Percentiles rank a stretch among this genome's conserved stretches.
Conservation (phyloP, 257 asterid species). For the Solanum sparsipilum region DNA sequence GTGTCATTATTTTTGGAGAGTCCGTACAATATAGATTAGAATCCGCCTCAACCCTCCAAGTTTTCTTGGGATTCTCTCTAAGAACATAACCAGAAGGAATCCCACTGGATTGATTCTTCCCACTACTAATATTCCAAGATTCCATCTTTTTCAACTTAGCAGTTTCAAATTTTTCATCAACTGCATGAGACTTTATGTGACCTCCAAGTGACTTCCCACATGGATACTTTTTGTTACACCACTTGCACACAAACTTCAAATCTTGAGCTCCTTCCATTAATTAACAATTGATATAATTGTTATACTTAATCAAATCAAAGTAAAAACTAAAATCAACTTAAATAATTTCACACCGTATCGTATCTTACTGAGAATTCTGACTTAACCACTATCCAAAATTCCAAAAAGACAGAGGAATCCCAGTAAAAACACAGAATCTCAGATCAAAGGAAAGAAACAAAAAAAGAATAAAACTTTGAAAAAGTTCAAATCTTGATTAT, state of each 20-base stretch:
- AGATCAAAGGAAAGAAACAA: neutral
- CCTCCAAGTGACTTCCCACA: constrained; percentile 90
- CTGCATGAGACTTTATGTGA: constrained; percentile 74
- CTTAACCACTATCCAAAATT: neutral
- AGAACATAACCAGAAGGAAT: constrained; percentile 48
- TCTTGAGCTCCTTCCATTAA: constrained; percentile 45
- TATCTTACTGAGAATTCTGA: neutral
- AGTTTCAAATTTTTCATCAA: constrained; percentile 24
- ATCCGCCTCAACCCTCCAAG: constrained; percentile 58
- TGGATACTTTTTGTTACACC: constrained; percentile 57
- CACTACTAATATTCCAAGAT: constrained; percentile 8
- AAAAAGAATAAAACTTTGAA: neutral
- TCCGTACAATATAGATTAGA: neutral
- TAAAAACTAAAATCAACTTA: neutral
- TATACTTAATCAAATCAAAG: neutral
- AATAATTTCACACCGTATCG: neutral
- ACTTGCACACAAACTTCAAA: constrained; percentile 49
- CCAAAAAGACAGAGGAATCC: neutral
- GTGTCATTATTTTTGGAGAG: neutral
- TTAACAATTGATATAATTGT: neutral
- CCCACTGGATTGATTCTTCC: constrained; percentile 11
- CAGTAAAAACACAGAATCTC: neutral
- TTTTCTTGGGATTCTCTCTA: constrained; percentile 81
- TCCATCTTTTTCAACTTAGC: constrained; percentile 19
- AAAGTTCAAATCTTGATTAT: neutral